phyloP scores from a whole-genome alignment of 176 grass and related monocot genomes.

The Musa beccarii region DNA sequence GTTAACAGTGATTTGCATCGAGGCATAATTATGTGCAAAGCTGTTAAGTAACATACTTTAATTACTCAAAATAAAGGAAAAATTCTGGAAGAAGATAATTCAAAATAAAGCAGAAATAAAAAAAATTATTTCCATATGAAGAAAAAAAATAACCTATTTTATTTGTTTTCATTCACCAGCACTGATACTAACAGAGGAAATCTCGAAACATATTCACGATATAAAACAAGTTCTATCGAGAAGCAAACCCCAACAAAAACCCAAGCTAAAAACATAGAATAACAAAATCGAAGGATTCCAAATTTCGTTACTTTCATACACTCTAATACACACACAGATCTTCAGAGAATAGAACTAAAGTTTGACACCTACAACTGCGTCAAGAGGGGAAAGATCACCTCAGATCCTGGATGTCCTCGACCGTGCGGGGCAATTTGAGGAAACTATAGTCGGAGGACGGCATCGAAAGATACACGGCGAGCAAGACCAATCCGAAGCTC shows the following conservation, averaged over 20 bases:
- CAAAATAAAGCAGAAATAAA: no score
- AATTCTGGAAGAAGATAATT: no score
- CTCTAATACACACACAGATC: background rate
- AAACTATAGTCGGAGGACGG: constrained; percentile 32
- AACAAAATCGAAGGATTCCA: no score
- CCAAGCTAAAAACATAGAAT: no score
- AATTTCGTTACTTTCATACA: background rate
- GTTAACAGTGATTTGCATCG: no score
- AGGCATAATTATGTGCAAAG: no score
- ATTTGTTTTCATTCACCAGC: background rate
- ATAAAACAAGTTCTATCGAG: background rate
- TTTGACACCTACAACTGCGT: constrained; percentile 5
- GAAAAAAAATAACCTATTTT: background rate
- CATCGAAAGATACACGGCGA: constrained; percentile 87
- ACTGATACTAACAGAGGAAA: background rate
- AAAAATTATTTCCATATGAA: no score
- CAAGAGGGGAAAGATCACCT: constrained; percentile 38
- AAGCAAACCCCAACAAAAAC: background rate
- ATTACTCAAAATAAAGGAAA: no score
- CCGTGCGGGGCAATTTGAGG: constrained; percentile 25
- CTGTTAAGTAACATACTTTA: no score
- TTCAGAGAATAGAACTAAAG: background rate
- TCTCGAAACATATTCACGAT: background rate
- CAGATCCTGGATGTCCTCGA: constrained; percentile 68
- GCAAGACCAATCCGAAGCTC: constrained; percentile 57